Conservation (phyloP, 192 early-diverging fungal species). For the Coemansia sp. region DNA sequence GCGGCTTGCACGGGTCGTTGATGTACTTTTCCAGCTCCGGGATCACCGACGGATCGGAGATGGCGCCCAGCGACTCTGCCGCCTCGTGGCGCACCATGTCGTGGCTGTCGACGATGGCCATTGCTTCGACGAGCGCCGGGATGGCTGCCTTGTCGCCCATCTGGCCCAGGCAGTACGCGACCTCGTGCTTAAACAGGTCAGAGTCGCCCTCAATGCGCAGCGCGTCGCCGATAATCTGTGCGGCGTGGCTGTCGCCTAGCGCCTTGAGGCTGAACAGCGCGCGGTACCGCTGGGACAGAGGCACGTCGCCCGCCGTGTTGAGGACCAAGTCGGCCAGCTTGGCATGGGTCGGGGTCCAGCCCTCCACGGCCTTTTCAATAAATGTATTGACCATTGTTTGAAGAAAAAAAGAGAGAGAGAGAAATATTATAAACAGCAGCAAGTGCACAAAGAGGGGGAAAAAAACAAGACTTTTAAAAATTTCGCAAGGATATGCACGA, state of each 20-base stretch:
- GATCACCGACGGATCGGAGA: slow-evolving; percentile 68
- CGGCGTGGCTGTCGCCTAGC: slow-evolving; percentile 65
- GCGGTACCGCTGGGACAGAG: slow-evolving; percentile 87
- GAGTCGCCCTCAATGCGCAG: slow-evolving; percentile 76
- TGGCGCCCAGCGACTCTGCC: slow-evolving; percentile 94
- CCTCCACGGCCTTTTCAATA: slow-evolving; percentile 30
- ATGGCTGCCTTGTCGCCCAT: slow-evolving; percentile 84
- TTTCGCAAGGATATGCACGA: not conserved
- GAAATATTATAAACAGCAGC: too few species aligned
- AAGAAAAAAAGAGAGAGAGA: not conserved
- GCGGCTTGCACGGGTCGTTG: slow-evolving; percentile 63
- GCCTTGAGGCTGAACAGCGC: slow-evolving; percentile 91
- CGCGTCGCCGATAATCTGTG: slow-evolving; percentile 79
- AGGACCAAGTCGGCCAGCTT: slow-evolving; percentile 64
- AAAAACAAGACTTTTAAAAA: not conserved
- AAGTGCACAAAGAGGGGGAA: slow-evolving; percentile 5
- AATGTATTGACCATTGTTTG: slow-evolving; percentile 48
- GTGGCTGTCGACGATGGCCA: slow-evolving; percentile 69
- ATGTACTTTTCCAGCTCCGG: slow-evolving; percentile 74
- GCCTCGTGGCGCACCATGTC: slow-evolving; percentile 99
- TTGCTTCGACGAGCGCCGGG: slow-evolving; percentile 61
- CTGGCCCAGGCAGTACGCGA: slow-evolving; percentile 96
- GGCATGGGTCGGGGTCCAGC: slow-evolving; percentile 57
- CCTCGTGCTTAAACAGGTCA: slow-evolving; percentile 90
- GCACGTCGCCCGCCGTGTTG: slow-evolving; percentile 57